Evolutionary conservation across 257 asterid species (phyloP).

Genomic region (Eucommia ulmoides): DNA sequence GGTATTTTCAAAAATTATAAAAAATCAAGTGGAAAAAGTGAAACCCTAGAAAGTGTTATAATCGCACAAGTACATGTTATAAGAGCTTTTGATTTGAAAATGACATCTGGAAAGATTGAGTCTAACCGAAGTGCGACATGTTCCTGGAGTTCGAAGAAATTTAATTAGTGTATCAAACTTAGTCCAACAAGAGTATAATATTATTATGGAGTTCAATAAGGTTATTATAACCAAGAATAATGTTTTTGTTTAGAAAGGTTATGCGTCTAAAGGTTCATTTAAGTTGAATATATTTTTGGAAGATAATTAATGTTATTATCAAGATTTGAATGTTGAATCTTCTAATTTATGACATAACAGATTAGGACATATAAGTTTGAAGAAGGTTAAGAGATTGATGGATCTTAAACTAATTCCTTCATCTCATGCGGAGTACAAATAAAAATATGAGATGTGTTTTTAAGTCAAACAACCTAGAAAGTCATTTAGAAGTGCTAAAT

Average conservation of each 20-base stretch:
- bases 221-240: too few species aligned
- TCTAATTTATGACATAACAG: too few species aligned
- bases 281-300: too few species aligned
- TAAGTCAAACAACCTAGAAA: background rate
- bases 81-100: background rate
- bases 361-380: too few species aligned
- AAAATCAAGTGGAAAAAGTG: background rate
- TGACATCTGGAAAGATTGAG: background rate
- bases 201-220: background rate
- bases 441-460: background rate
- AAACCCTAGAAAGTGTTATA: background rate
- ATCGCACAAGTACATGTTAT: background rate
- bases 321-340: background rate
- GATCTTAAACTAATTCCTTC: background rate
- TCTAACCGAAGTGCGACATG: too few species aligned
- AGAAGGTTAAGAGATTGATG: too few species aligned
- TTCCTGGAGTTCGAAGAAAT: background rate
- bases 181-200: background rate
- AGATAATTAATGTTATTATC: too few species aligned
- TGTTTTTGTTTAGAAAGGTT: too few species aligned
- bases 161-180: background rate
- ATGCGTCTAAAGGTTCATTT: too few species aligned
- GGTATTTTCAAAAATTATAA: background rate
- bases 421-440: background rate
- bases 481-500: background rate